Base-by-base conservation (phyloP, 2,329 filamentous ascomycete species). In the Ophiostoma sp. region DNA sequence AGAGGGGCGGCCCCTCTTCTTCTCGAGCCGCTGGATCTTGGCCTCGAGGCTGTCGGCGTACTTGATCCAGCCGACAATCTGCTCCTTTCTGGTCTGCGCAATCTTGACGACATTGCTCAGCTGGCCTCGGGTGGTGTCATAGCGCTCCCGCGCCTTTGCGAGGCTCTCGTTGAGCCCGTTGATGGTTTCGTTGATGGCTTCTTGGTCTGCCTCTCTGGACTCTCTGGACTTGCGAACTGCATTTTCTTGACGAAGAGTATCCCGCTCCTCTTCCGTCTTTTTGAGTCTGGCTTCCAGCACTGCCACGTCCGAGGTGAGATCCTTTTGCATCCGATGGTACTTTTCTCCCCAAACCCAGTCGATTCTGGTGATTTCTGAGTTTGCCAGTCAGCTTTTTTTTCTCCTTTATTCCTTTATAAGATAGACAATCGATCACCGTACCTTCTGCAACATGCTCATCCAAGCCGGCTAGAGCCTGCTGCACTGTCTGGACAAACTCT, bases 51-150 rank as follows among this genome's bases (percentile, higher is more conserved):
- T 74, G 31, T 79, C 79, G 5, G 82, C 81, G 69, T 84, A 82
- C 6, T 78, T 76, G 35, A 79, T 77, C 85, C 85, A 87, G 41
- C 75, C 74, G 7, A 83, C 78, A 4, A 80, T 79, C 33, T 82
- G 79, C 1, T 79, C 77, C 36, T 80, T 81, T 67, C 80, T 79
- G 73, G 79, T 81, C 41, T 77, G 75, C 10, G 82, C 77, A 8
- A 78, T 76, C 15, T 78, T 77, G 70, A 80, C 79, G 65, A 81
- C 78, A 1, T 74, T 79, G 70, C 79, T 83, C 74, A 82, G 82
- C 31, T 73, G 68, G 35, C 31, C 31, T 13, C 67, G 68, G 17
- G 48, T 17, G 11, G 35, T 31, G 0, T 62, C 66, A 39, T 72
- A 70, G 17, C 72, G 73, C 10, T 13, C 72, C 1, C 52, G 68